phyloP scores from a whole-genome alignment of 148 eudicot genomes.

The Persicaria tinctoria region DNA sequence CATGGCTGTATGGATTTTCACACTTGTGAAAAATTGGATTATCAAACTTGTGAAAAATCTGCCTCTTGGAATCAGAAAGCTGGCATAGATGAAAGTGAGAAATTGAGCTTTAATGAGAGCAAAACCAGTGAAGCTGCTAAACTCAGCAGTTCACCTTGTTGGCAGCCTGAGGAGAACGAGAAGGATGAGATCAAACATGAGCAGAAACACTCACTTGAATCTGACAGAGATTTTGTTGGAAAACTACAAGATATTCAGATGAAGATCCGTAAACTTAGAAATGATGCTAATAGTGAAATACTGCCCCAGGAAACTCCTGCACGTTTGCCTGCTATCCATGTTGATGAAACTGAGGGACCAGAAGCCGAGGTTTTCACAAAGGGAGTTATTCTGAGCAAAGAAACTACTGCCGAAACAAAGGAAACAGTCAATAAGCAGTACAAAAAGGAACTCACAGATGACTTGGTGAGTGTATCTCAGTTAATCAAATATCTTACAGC shows the following conservation, averaged over 20 bases:
- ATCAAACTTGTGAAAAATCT: conserved; percentile 13
- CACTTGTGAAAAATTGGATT: conserved; percentile 4
- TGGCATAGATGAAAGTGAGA: conserved; percentile 23
- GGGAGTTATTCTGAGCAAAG: conserved; percentile 14
- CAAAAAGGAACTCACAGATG: conserved; percentile 34
- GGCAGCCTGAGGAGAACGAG: conserved; percentile 25
- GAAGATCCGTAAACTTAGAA: conserved; percentile 33
- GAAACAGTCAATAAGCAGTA: conserved; percentile 24
- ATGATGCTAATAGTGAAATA: conserved; percentile 25
- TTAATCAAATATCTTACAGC: neutral
- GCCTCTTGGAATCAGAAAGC: conserved; percentile 23
- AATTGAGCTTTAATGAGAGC: conserved; percentile 30
- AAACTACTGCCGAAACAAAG: conserved; percentile 13
- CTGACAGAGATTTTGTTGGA: conserved; percentile 25
- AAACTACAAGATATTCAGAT: conserved; percentile 30
- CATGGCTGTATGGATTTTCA: conserved; percentile 16
- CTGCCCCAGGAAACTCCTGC: conserved; percentile 24
- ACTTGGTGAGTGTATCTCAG: conserved; percentile 32
- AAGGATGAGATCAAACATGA: conserved; percentile 32
- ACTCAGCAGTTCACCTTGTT: conserved; percentile 18
- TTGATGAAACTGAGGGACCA: conserved; percentile 29
- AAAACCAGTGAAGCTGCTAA: conserved; percentile 38
- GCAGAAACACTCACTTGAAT: conserved; percentile 27
- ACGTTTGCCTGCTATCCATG: conserved; percentile 20
- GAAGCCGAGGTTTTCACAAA: conserved; percentile 20